These are phyloP conservation scores for Lachnellula cervina DNA, from an alignment of 2,329 filamentous ascomycete genomes.

Conservation along the genomic window DNA sequence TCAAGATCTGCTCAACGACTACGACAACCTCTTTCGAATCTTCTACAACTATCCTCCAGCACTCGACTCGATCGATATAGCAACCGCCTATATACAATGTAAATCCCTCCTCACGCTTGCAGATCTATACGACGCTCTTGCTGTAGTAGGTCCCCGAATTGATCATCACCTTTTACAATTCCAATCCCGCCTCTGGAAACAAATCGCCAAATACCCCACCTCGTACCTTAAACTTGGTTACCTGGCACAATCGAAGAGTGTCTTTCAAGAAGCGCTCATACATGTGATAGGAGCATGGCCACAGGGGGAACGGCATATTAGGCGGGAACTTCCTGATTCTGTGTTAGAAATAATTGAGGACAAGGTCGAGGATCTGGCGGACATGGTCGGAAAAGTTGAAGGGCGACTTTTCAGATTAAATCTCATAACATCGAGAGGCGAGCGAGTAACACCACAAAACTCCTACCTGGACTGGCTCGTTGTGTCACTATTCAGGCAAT, in stretches of 20 bases:
- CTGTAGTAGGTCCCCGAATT: conserved; percentile 81
- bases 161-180: conserved; percentile 94
- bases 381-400: conserved; percentile 74
- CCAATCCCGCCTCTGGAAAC: conserved; percentile 85
- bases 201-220: conserved; percentile 93
- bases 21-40: conserved; percentile 91
- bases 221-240: conserved; percentile 88
- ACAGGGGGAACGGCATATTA: conserved; percentile 69
- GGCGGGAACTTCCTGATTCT: conserved; percentile 62
- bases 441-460: conserved; percentile 73
- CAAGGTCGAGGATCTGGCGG: conserved; percentile 87
- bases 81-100: conserved; percentile 88
- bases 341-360: conserved; percentile 91
- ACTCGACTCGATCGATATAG: conserved; percentile 82
- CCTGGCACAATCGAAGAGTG: conserved; percentile 74
- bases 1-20: conserved; percentile 78
- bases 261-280: conserved; percentile 81
- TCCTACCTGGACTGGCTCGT: conserved; percentile 87
- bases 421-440: conserved; percentile 69
- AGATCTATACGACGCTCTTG: conserved; percentile 90
- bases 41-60: conserved; percentile 90
- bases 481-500: conserved; percentile 82
- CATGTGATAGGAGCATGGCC: conserved; percentile 97
- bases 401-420: conserved; percentile 76
- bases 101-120: conserved; percentile 82